Evolutionary conservation across 805 yeast genomes (phyloP), one percentile per base, ranked within the genome.

Genomic region (Kazachstania kunashirensis): DNA sequence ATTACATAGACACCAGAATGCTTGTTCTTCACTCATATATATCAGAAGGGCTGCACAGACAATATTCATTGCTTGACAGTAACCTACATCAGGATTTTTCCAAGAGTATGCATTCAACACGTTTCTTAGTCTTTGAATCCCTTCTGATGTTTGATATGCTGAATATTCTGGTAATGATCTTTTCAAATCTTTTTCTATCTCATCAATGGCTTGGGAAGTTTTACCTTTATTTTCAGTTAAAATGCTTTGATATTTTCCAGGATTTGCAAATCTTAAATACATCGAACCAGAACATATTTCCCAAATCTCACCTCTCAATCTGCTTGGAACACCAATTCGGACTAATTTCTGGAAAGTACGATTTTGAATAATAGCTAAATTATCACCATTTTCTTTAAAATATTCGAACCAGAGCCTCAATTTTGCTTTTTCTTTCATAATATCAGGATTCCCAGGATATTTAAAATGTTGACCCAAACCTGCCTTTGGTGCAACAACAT

Each of bases 31-130:
- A 7, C 94, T 81, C 81, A 84, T 86, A 56, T 77, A 82, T 27
- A 81, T 81, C 41, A 83, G 61, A 36, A 83, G 57, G 0, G 84
- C 88, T 2, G 94, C 94, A 2, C 75, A 77, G 7, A 83, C 86
- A 35, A 92, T 92, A 55, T 92, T 92, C 98, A 94, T 92, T 1
- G 97, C 98, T 59, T 92, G 98, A 57, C 99, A 92, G 58, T 92
- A 92, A 0, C 99, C 99, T 18, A 92, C 84, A 29, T 89, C 95
- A 0, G 95, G 96, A 55, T 88, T 86, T 46, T 82, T 84, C 96
- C 97, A 92, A 0, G 96, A 84, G 53, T 88, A 92, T 0, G 96
- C 96, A 0, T 94, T 81, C 40, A 92, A 68, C 0, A 92, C 97
- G 42, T 94, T 70, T 43, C 98, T 70, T 33, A 92, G 68, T 37